Evolutionary conservation across 2,329 filamentous ascomycete genomes (phyloP).

Genomic region (Byssothecium circinans): DNA sequence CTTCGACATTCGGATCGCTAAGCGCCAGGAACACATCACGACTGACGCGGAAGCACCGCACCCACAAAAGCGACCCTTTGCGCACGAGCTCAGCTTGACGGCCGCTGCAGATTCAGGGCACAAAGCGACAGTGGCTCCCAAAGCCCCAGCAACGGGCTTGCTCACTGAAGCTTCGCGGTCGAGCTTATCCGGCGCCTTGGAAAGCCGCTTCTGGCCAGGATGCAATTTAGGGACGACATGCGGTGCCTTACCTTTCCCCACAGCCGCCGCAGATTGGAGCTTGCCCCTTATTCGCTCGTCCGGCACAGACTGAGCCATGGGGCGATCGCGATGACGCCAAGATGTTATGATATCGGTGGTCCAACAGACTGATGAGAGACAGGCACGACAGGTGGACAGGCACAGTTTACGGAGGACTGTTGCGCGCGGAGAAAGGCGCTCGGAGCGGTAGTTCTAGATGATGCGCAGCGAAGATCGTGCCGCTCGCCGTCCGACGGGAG

Average conservation of each 20-base stretch:
- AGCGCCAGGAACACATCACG: not conserved
- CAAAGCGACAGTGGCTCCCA: not conserved
- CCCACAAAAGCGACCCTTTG: not conserved
- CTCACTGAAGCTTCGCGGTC: conserved; percentile 14
- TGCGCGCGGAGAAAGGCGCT: no score
- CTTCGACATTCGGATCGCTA: not conserved
- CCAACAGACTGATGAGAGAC: not conserved
- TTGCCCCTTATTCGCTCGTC: no score
- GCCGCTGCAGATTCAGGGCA: not conserved
- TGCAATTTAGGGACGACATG: not conserved
- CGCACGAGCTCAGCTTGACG: not conserved
- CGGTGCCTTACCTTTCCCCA: conserved; percentile 1
- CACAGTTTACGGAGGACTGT: no score
- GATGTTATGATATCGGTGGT: no score
- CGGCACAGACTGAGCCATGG: not conserved
- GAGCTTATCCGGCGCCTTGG: conserved; percentile 18
- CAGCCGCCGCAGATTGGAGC: conserved; percentile 10
- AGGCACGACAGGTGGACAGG: not conserved
- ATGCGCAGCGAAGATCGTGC: conserved; percentile 10
- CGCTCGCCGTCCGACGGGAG: conserved; percentile 12
- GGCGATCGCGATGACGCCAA: conserved; percentile 36
- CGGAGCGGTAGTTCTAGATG: conserved; percentile 29
- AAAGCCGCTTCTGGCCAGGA: conserved; percentile 6
- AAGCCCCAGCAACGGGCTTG: conserved; percentile 7
- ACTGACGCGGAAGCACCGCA: not conserved